phyloP scores from a whole-genome alignment of 2,329 filamentous ascomycete species.

The Arthrinium puccinioides region DNA sequence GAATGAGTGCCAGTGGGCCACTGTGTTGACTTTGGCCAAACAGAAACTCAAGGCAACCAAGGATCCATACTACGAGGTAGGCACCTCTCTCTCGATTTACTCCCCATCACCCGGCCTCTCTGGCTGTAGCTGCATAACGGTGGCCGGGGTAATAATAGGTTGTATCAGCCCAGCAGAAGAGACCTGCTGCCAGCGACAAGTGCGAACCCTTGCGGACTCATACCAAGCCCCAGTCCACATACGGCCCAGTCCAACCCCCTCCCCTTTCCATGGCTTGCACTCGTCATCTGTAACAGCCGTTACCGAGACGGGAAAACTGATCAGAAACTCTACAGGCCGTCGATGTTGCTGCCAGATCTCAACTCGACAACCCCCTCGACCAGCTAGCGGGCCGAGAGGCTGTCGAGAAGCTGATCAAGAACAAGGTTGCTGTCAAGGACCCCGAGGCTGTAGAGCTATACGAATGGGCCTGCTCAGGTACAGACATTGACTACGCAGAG shows the following conservation, averaged over 20 bases:
- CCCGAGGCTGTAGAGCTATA: conserved; percentile 44
- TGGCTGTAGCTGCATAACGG: too few species aligned
- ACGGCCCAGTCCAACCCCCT: too few species aligned
- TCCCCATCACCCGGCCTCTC: too few species aligned
- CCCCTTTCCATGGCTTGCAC: too few species aligned
- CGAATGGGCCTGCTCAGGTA: conserved; percentile 39
- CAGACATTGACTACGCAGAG: conserved; percentile 34
- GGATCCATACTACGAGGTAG: conserved; percentile 50
- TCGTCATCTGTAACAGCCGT: too few species aligned
- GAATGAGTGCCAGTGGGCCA: conserved; percentile 44
- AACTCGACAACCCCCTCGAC: conserved; percentile 40
- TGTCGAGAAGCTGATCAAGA: conserved; percentile 38
- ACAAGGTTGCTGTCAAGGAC: conserved; percentile 39
- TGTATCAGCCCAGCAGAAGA: too few species aligned
- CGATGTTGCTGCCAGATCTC: conserved; percentile 40
- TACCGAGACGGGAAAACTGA: too few species aligned
- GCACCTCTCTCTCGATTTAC: conserved; percentile 7
- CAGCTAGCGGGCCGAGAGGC: conserved; percentile 36
- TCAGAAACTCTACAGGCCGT: conserved; percentile 31
- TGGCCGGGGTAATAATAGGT: too few species aligned
- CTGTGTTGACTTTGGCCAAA: conserved; percentile 43
- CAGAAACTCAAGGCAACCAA: conserved; percentile 41
- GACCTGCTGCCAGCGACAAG: too few species aligned
- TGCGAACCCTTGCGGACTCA: too few species aligned
- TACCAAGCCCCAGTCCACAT: too few species aligned